Evolutionary conservation across 352 stramenopile genomes (phyloP), one percentile per base, ranked within the genome.

Genomic region (Hyaloperonospora arabidopsidis): DNA sequence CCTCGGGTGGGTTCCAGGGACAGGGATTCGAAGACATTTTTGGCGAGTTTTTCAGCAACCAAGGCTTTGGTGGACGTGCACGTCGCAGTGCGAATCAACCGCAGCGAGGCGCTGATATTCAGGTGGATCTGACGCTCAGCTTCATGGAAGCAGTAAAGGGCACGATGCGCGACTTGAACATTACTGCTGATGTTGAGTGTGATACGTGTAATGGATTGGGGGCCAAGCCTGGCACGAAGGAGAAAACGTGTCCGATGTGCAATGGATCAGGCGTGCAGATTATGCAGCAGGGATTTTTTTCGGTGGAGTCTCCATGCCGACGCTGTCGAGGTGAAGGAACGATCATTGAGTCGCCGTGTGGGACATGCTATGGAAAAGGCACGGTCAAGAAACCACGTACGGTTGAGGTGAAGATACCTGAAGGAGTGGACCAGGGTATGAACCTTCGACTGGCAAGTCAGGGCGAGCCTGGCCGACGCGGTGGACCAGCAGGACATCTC

Each of bases 71-170:
- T 51, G 76, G 70, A 61, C 87, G 66, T 57, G 77, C 63, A 67
- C 87, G 76, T 43, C 76, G 79, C 43, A 69, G 64, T 19, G 63
- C 72, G 25, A 89, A 86, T 59, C 73, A 87, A 35, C 80, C 84
- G 18, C 77, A 95, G 49, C 89, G 91, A 25, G 95, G 95, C 32
- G 70, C 84, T 13, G 95, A 98, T 63, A 82, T 98, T 47, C 93
- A 98, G 72, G 93, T 97, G 53, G 88, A 96, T 58, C 78, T 97
- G 21, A 78, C 77, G 49, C 69, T 98, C 22, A 89, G 72, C 46
- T 98, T 98, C 62, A 95, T 97, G 76, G 95, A 98, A 59, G 93
- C 95, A 5, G 93, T 97, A 3, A 93, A 96, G 61, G 95, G 95
- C 45, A 70, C 80, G 11, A 89, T 78, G 28, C 92, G 95, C 56